A percentile compares a stretch with the other conserved stretches of the same genome.
Evolutionary conservation across 1,284 basidiomycete species (phyloP).

Genomic region (Hemileia vastatrix): DNA sequence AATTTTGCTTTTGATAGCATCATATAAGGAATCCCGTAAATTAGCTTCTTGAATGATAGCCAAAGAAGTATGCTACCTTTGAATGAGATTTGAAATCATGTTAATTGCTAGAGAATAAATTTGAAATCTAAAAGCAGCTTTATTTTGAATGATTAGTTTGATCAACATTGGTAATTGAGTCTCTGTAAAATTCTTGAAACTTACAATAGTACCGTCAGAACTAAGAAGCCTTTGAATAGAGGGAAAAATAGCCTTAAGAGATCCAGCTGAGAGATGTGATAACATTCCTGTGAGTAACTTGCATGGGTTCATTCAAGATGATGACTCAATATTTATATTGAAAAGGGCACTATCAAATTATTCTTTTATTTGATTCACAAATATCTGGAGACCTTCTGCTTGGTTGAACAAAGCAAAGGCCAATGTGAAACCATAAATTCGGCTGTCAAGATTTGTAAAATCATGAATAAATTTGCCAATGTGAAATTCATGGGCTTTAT

Average conservation of each 20-base stretch:
- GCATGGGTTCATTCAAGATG: conserved; percentile 5
- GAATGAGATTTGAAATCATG: conserved; percentile 94
- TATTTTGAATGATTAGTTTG: conserved; percentile 76
- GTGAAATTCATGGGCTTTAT: conserved; percentile 59
- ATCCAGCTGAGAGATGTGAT: conserved; percentile 32
- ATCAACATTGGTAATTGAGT: conserved; percentile 74
- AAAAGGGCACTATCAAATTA: conserved; percentile 27
- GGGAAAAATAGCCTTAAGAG: conserved; percentile 81
- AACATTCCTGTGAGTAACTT: conserved; percentile 13
- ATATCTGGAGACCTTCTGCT: conserved; percentile 69
- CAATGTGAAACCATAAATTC: conserved; percentile 78
- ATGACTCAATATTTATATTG: conserved; percentile 21
- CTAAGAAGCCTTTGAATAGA: conserved; percentile 96
- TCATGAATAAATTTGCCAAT: conserved; percentile 60
- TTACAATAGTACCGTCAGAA: conserved; percentile 83
- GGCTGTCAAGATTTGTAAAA: conserved; percentile 79
- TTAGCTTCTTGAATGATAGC: conserved; percentile 83
- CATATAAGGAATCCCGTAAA: conserved; percentile 80
- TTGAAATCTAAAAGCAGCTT: conserved; percentile 72
- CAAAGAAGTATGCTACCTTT: conserved; percentile 96
- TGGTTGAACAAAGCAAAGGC: conserved; percentile 80
- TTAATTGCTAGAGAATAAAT: conserved; percentile 83
- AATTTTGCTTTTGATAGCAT: conserved; percentile 68
- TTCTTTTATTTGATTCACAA: conserved; percentile 51
- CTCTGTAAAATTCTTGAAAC: conserved; percentile 87